phyloP scores from a whole-genome alignment of 1,284 basidiomycete genomes.

The Puccinia novopanici region DNA sequence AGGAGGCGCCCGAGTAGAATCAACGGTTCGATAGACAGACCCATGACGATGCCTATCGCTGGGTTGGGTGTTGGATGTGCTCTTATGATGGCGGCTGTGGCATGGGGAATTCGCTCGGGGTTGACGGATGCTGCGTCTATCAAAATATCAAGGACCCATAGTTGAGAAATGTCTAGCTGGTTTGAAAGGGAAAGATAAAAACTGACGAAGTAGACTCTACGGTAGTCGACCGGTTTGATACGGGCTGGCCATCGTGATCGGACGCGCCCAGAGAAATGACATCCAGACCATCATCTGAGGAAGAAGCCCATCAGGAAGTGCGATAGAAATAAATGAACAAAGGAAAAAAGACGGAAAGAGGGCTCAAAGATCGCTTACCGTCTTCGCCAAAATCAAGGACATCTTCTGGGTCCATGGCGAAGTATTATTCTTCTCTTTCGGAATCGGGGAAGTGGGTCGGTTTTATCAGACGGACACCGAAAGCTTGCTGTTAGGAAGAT shows the following conservation, averaged over 20 bases:
- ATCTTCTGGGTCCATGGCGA: conserved; percentile 50
- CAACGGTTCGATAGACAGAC: neutral
- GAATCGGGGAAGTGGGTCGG: too few relatives aligned
- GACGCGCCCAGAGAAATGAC: conserved; percentile 50
- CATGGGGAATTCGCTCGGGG: conserved; percentile 7
- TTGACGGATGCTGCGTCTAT: conserved; percentile 17
- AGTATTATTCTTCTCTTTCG: neutral
- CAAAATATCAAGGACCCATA: neutral
- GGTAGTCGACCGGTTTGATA: conserved; percentile 28
- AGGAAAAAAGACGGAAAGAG: neutral
- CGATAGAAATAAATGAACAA: neutral
- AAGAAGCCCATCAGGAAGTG: neutral
- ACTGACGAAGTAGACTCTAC: conserved; percentile 30
- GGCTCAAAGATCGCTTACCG: conserved; percentile 1
- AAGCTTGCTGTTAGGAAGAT: too few relatives aligned
- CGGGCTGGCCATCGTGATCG: conserved; percentile 47
- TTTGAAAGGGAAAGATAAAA: neutral
- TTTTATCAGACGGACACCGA: too few relatives aligned
- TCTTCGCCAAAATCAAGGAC: conserved; percentile 51
- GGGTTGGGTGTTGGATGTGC: neutral
- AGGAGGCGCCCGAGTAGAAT: conserved; percentile 1
- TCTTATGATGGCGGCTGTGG: neutral
- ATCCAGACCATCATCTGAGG: conserved; percentile 45
- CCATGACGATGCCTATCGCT: conserved; percentile 23
- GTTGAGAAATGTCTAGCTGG: neutral